These are phyloP conservation scores for Kazachstania psychrophila DNA, from an alignment of 805 yeast species.

Conservation along the genomic window DNA sequence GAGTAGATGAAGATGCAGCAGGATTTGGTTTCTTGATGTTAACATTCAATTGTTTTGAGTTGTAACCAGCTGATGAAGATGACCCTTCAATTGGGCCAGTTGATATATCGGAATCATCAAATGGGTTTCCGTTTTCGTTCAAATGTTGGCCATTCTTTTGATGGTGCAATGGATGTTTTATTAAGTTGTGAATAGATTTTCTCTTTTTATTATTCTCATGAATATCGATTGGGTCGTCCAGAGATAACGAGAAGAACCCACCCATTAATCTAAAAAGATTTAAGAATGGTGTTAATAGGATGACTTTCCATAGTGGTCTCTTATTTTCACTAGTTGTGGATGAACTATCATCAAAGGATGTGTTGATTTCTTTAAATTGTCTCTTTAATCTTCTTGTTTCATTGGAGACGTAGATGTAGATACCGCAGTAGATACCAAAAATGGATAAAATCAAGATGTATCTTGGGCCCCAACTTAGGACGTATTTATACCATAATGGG, in stretches of 20 bases:
- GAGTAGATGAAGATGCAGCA: too few species aligned
- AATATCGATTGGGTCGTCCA: slow-evolving; percentile 13
- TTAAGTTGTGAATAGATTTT: background rate
- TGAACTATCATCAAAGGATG: background rate
- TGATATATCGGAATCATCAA: too few species aligned
- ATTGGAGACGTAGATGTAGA: slow-evolving; percentile 61
- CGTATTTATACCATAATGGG: slow-evolving; percentile 68
- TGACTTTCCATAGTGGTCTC: background rate
- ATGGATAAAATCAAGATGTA: slow-evolving; percentile 57
- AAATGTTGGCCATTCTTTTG: too few species aligned
- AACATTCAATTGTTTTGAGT: background rate
- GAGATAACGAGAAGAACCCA: slow-evolving; percentile 16
- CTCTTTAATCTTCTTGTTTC: slow-evolving; percentile 48
- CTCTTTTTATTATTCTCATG: background rate
- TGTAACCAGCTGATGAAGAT: too few species aligned
- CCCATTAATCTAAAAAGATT: slow-evolving; percentile 2
- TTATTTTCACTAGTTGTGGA: background rate
- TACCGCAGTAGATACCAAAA: slow-evolving; percentile 53
- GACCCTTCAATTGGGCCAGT: too few species aligned
- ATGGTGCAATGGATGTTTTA: too few species aligned
- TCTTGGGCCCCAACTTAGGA: slow-evolving; percentile 74
- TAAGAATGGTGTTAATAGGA: background rate
- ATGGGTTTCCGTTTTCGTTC: too few species aligned
- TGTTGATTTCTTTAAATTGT: slow-evolving; percentile 23
- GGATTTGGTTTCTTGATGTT: background rate